Evolutionary conservation across 148 eudicot genomes (phyloP).

Genomic region (Pharnaceum exiguum): DNA sequence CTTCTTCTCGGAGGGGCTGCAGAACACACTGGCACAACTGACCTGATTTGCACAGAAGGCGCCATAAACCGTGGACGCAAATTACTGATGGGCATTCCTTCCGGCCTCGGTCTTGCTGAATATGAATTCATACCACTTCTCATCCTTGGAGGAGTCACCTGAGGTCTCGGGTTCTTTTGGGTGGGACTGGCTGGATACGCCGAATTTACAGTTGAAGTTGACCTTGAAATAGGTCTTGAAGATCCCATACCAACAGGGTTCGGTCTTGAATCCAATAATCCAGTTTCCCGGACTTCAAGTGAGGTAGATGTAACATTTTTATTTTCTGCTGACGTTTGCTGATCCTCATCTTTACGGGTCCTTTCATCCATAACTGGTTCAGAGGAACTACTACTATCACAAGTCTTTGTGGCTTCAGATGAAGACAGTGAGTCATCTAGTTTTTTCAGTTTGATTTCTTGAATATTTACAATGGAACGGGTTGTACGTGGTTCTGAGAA

Average conservation of each 20-base stretch:
- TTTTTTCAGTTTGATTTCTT: slow-evolving; percentile 32
- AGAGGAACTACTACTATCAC: slow-evolving; percentile 1
- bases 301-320: not conserved
- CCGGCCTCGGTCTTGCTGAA: slow-evolving; percentile 10
- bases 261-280: not conserved
- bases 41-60: slow-evolving; percentile 53
- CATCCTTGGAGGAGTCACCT: slow-evolving; percentile 16
- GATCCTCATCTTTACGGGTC: slow-evolving; percentile 12
- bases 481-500: slow-evolving; percentile 17
- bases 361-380: slow-evolving; percentile 12
- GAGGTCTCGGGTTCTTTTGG: slow-evolving; percentile 10
- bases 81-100: slow-evolving; percentile 25
- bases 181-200: slow-evolving; percentile 1
- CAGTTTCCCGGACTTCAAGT: slow-evolving; percentile 4
- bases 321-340: slow-evolving; percentile 7
- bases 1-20: slow-evolving; percentile 35
- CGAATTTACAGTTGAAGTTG: slow-evolving; percentile 3
- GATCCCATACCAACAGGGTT: not conserved
- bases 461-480: slow-evolving; percentile 35
- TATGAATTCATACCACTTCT: slow-evolving; percentile 14
- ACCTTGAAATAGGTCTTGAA: slow-evolving; percentile 5
- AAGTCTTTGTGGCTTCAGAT: slow-evolving; percentile 4
- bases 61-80: slow-evolving; percentile 33
- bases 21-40: slow-evolving; percentile 52
- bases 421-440: slow-evolving; percentile 12